A percentile compares a stretch with the other conserved stretches of the same genome.
Evolutionary conservation across 192 early-diverging fungal genomes (phyloP).

Genomic region (Gryganskiella cystojenkinii): DNA sequence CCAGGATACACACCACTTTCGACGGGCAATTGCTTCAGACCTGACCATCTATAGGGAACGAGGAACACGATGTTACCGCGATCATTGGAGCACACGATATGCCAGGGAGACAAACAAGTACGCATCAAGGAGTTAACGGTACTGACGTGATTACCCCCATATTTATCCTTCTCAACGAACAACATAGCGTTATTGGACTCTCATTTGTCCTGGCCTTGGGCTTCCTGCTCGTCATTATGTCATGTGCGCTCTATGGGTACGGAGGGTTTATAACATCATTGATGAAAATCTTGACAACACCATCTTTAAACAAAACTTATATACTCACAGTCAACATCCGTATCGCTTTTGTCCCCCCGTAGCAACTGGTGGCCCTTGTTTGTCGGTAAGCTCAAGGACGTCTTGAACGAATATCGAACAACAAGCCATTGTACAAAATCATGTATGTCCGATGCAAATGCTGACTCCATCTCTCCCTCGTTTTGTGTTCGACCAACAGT

Average conservation of each 20-base stretch:
- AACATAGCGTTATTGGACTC: constrained; percentile 79
- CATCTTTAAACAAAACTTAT: neutral
- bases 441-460: too few species aligned
- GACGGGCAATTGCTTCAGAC: too few species aligned
- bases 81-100: too few species aligned
- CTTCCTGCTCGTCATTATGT: constrained; percentile 93
- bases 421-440: too few species aligned
- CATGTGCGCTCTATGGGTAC: constrained; percentile 92
- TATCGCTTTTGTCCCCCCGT: constrained; percentile 6
- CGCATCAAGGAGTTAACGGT: too few species aligned
- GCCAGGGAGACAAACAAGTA: too few species aligned
- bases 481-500: constrained; percentile 51
- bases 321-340: neutral
- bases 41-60: too few species aligned
- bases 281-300: neutral
- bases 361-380: constrained; percentile 97
- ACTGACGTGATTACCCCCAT: too few species aligned
- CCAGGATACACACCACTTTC: too few species aligned
- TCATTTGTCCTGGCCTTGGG: constrained; percentile 93
- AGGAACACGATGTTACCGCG: too few species aligned
- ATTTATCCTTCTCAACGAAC: neutral
- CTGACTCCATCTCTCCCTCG: neutral
- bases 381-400: constrained; percentile 63
- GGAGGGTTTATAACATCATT: too few species aligned
- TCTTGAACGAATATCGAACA: neutral